Evolutionary conservation across 768 basidiomycete genomes (phyloP).

Genomic region (Termitomyces heimii): DNA sequence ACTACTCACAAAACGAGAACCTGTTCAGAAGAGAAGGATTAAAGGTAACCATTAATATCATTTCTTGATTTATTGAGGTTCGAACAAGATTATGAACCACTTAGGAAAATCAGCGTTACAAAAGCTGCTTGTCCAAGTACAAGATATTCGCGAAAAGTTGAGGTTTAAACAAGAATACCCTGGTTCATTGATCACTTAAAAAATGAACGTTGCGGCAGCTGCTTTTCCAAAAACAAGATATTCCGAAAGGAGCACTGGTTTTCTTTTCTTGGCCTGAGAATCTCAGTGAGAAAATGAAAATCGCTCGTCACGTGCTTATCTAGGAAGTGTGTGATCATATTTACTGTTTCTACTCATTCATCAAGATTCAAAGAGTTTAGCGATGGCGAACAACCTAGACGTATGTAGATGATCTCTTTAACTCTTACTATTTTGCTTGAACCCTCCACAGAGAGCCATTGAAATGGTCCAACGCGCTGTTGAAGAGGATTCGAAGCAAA

Average conservation of each 20-base stretch:
- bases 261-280: too few relatives aligned
- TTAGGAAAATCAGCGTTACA: too few relatives aligned
- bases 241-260: too few relatives aligned
- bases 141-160: too few relatives aligned
- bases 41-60: neutral
- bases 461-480: conserved; percentile 91
- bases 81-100: too few relatives aligned
- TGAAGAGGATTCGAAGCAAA: conserved; percentile 87
- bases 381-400: conserved; percentile 44
- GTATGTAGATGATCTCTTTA: conserved; percentile 24
- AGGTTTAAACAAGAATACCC: neutral
- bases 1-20: neutral
- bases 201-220: neutral
- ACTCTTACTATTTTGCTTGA: neutral
- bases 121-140: too few relatives aligned
- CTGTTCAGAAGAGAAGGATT: neutral
- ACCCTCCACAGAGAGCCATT: conserved; percentile 50
- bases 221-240: neutral
- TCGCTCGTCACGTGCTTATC: neutral
- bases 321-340: too few relatives aligned
- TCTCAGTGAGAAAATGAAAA: too few relatives aligned
- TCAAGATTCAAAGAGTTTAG: neutral
- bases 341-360: neutral
- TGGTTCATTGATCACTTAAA: neutral
- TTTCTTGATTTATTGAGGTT: neutral